Conservation (phyloP, 305 asterid species). For the Fraxinus angustifolia region DNA sequence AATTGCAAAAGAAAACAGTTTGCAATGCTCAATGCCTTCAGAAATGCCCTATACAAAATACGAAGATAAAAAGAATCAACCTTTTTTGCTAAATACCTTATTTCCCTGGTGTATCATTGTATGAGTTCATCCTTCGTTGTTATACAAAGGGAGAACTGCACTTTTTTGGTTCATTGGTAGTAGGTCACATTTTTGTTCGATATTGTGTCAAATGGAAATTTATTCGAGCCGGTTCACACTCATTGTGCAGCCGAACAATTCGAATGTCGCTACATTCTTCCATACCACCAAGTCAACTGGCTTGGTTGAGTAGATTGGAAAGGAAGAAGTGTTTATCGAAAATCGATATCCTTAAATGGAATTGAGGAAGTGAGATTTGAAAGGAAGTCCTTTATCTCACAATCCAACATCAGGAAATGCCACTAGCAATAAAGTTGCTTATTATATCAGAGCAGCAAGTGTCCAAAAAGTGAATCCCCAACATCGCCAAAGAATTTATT, state of each 20-base stretch:
- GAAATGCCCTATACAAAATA: background rate
- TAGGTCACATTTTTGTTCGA: background rate
- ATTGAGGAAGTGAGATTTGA: background rate
- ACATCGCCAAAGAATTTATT: slow-evolving; percentile 60
- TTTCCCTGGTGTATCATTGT: background rate
- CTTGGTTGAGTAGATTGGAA: background rate
- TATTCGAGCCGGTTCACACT: background rate
- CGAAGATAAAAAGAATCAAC: background rate
- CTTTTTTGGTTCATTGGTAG: background rate
- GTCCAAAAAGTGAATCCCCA: slow-evolving; percentile 38
- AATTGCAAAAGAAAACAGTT: background rate
- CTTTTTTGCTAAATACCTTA: background rate
- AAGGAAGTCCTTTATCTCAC: background rate
- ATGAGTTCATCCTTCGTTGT: background rate
- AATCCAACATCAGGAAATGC: slow-evolving; percentile 14
- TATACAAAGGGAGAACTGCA: background rate
- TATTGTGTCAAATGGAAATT: background rate
- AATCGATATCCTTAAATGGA: background rate
- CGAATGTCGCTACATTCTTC: background rate
- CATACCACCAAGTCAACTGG: background rate
- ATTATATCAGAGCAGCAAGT: background rate
- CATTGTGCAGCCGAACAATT: background rate
- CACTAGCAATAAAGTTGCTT: background rate
- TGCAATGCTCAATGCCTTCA: background rate
- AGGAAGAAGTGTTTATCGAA: background rate